Evolutionary conservation across 208 protist genomes (phyloP).

Genomic region (Trypanosoma conorhini): DNA sequence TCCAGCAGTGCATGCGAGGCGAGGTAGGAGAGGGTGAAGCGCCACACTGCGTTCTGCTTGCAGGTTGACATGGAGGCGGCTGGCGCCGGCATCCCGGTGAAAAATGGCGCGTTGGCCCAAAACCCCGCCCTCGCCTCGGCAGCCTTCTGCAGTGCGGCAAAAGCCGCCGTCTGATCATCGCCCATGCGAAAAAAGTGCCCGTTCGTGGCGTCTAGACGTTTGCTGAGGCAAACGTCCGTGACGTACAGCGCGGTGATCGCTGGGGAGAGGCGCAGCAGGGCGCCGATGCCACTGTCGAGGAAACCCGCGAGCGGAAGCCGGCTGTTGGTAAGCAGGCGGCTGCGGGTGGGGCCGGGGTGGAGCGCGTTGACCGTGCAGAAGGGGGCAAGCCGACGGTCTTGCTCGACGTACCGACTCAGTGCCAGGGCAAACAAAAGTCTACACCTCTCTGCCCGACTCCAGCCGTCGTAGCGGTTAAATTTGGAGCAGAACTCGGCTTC

Average conservation of each 20-base stretch:
- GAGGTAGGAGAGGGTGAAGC: slow-evolving; percentile 47
- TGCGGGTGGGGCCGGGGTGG: slow-evolving; percentile 54
- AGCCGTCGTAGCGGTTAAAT: slow-evolving; percentile 44
- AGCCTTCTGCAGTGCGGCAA: slow-evolving; percentile 28
- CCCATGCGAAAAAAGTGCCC: slow-evolving; percentile 83
- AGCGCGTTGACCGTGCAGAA: slow-evolving; percentile 56
- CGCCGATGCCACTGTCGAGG: slow-evolving; percentile 39
- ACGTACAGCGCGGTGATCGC: slow-evolving; percentile 60
- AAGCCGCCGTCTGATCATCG: slow-evolving; percentile 51
- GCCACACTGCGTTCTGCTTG: slow-evolving; percentile 51
- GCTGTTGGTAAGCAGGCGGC: slow-evolving; percentile 40
- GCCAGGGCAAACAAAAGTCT: slow-evolving; percentile 67
- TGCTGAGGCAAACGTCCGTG: slow-evolving; percentile 53
- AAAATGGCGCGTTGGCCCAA: slow-evolving; percentile 59
- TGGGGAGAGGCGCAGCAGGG: slow-evolving; percentile 52
- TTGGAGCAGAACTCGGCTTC: slow-evolving; percentile 18
- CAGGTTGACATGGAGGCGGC: slow-evolving; percentile 41
- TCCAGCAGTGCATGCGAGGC: slow-evolving; percentile 23
- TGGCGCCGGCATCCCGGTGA: slow-evolving; percentile 49
- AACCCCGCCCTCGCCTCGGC: slow-evolving; percentile 29
- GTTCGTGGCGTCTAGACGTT: slow-evolving; percentile 52
- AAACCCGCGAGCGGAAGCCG: slow-evolving; percentile 41
- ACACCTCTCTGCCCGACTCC: slow-evolving; percentile 66
- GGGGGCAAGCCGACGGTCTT: slow-evolving; percentile 38
- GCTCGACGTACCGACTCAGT: slow-evolving; percentile 45